Evolutionary conservation across 768 basidiomycete species (phyloP).

Genomic region (Rhodotorula paludigena): DNA sequence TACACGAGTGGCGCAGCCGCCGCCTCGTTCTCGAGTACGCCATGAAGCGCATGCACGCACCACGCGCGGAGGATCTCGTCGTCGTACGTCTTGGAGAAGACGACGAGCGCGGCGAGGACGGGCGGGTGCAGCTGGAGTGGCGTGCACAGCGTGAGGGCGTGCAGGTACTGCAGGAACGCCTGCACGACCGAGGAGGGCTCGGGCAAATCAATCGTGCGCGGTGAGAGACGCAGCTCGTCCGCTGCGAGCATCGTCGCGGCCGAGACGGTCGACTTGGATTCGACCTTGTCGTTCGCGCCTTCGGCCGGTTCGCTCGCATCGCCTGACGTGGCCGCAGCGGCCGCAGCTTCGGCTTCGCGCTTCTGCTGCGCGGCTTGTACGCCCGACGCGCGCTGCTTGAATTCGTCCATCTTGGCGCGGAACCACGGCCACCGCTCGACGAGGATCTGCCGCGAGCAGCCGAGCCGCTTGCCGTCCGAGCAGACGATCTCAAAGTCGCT

Average conservation of each 20-base stretch:
- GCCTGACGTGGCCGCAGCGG: conserved; percentile 7
- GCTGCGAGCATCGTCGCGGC: conserved; percentile 16
- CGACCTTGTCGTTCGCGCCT: too few species aligned
- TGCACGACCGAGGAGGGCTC: conserved; percentile 84
- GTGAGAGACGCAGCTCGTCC: conserved; percentile 22
- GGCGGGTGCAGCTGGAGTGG: conserved; percentile 86
- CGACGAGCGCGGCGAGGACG: conserved; percentile 76
- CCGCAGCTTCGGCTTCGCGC: background rate
- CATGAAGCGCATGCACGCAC: conserved; percentile 90
- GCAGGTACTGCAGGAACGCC: conserved; percentile 89
- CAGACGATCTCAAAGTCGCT: conserved; percentile 88
- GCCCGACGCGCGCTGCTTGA: conserved; percentile 13
- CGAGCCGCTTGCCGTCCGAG: conserved; percentile 77
- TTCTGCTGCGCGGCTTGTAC: conserved; percentile 10
- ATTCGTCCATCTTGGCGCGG: conserved; percentile 43
- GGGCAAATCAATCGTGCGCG: conserved; percentile 68
- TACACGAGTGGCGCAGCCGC: conserved; percentile 71
- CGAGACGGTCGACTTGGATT: conserved; percentile 11
- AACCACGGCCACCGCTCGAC: conserved; percentile 97
- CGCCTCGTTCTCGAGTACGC: conserved; percentile 53
- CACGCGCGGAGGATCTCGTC: conserved; percentile 67
- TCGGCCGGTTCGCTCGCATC: too few species aligned
- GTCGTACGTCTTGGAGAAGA: conserved; percentile 76
- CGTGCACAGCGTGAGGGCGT: conserved; percentile 76
- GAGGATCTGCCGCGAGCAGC: conserved; percentile 75